Conservation (phyloP, 768 basidiomycete species). For the Dioszegia aurantiaca region DNA sequence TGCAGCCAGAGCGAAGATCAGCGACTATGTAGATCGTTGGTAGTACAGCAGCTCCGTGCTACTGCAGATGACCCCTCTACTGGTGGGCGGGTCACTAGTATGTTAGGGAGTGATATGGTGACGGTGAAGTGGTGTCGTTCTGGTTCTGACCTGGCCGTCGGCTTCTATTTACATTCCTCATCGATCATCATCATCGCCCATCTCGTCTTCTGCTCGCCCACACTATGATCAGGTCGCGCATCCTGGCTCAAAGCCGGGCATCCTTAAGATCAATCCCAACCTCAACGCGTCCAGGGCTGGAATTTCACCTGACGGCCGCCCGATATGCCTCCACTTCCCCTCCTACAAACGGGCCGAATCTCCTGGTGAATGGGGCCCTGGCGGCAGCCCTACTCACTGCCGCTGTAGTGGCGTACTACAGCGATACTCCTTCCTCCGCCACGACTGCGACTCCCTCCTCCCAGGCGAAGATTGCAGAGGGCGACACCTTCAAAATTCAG, state of each 20-base stretch:
- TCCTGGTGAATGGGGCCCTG: slow-evolving; percentile 11
- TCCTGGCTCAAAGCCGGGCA: background rate
- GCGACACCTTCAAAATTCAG: slow-evolving; percentile 22
- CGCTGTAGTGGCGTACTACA: slow-evolving; percentile 29
- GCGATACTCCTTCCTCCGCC: slow-evolving; percentile 9
- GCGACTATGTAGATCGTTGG: too few relatives aligned
- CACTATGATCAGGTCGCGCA: background rate
- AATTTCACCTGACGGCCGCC: background rate
- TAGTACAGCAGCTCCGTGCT: too few relatives aligned
- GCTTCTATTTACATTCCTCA: too few relatives aligned
- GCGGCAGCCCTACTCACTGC: slow-evolving; percentile 24
- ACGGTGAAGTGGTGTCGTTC: too few relatives aligned
- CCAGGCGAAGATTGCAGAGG: background rate
- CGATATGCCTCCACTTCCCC: slow-evolving; percentile 8
- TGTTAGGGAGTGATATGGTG: too few relatives aligned
- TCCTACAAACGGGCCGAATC: background rate
- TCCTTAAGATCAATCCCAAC: background rate
- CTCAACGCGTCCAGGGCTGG: background rate
- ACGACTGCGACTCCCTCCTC: background rate
- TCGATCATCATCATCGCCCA: too few relatives aligned
- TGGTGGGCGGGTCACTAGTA: too few relatives aligned
- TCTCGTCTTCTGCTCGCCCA: too few relatives aligned
- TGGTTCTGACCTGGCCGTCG: too few relatives aligned
- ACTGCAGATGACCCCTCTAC: too few relatives aligned
- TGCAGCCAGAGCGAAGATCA: too few relatives aligned